These are phyloP conservation scores for Pseudomonodictys pantanalensis DNA, from an alignment of 495 filamentous ascomycete genomes.

Conservation along the genomic window DNA sequence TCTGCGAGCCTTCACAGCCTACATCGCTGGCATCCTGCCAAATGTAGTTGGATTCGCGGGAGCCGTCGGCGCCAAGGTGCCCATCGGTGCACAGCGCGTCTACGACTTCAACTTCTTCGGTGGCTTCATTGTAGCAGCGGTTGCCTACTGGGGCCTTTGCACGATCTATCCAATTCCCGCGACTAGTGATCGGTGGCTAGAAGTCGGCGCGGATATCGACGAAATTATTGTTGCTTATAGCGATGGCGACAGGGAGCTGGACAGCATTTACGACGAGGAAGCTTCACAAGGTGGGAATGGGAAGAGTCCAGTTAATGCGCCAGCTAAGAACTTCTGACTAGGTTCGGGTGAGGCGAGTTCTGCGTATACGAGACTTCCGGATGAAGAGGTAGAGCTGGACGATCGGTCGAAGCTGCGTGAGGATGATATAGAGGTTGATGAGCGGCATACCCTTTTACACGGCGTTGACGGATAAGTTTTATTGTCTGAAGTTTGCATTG, in stretches of 20 bases:
- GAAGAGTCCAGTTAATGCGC: neutral
- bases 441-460: no score
- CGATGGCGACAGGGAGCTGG: slow-evolving; percentile 30
- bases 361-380: no score
- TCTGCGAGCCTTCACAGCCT: slow-evolving; percentile 80
- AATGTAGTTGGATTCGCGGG: slow-evolving; percentile 92
- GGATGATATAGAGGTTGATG: no score
- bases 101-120: slow-evolving; percentile 90
- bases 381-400: no score
- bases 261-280: slow-evolving; percentile 24
- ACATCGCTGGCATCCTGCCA: slow-evolving; percentile 81
- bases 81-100: slow-evolving; percentile 76
- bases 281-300: slow-evolving; percentile 12
- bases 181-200: slow-evolving; percentile 72
- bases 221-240: slow-evolving; percentile 46
- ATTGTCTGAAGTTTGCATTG: no score
- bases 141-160: slow-evolving; percentile 68
- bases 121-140: slow-evolving; percentile 69
- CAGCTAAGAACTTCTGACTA: neutral
- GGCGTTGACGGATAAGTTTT: no score
- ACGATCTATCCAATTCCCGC: slow-evolving; percentile 70
- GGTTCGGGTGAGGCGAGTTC: no score
- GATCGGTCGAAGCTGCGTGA: no score
- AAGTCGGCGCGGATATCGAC: slow-evolving; percentile 63
- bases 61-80: slow-evolving; percentile 69